Base-by-base conservation (phyloP, 1,284 basidiomycete genomes). In the Trichosporon sp. region DNA sequence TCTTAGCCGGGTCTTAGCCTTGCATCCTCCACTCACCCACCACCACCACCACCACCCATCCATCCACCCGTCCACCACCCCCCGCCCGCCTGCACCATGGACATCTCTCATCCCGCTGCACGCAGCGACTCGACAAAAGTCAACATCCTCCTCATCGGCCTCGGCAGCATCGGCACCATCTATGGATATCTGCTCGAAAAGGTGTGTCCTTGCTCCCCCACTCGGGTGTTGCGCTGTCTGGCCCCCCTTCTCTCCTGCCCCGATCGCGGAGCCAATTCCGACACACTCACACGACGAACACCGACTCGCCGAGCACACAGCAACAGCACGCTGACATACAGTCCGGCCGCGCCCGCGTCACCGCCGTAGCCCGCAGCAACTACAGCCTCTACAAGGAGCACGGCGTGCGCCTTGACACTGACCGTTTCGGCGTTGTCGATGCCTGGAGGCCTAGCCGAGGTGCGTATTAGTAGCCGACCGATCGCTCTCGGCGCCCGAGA, bases 301-400 rank as follows among this genome's bases (percentile, higher is more conserved):
- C 51, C 51, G 51, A 54, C 7, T 1, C 19, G 2, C 51, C 51
- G 51, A 54, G 11, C 19, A 26, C 26, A 26, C 2, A 2, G n/a
- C 35, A 26, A 12, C 1, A 14, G 26, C 26, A 26, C 26, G 26
- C 66, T 68, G 19, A 71, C 64, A 10, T 19, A 1, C 65, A 74
- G 69, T 88, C 88, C 69, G 89, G 90, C 6, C 85, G 86, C 38
- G 90, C 88, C 0, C 84, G 87, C n/a, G 89, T 93, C 10, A 92
- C 91, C 0, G 90, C 87, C 11, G 89, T 92, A 4, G 91, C 91
- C 0, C 84, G 92, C 67, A 89, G 90, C 68, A 93, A 93, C 76
- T 91, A 89, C 77, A 86, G 88, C 31, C 83, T 87, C 1, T 87
- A 90, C 26, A 85, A 86, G 0, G 75, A 77, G 2, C 73, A 77